Evolutionary conservation across 2,329 filamentous ascomycete species (phyloP).

Genomic region (Xylaria multiplex): DNA sequence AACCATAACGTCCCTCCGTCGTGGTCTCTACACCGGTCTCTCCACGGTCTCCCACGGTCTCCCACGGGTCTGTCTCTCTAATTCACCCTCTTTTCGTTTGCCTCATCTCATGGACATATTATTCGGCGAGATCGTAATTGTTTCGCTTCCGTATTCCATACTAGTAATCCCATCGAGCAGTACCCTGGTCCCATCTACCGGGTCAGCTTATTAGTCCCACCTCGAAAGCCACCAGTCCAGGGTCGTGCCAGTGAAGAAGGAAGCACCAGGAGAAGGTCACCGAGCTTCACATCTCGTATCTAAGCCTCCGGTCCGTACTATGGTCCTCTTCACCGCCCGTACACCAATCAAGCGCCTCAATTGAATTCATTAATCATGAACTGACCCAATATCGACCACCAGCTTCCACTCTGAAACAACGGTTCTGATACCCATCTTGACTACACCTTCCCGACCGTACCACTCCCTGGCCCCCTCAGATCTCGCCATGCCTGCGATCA

Average conservation of each 20-base stretch:
- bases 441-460: conserved; percentile 17
- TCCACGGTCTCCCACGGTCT: too few relatives aligned
- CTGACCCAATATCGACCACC: conserved; percentile 37
- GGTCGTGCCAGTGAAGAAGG: conserved; percentile 25
- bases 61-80: background rate
- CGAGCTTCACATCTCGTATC: conserved; percentile 27
- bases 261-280: background rate
- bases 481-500: conserved; percentile 41
- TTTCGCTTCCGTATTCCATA: background rate
- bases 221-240: conserved; percentile 22
- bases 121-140: background rate
- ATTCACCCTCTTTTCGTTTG: background rate
- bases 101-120: background rate
- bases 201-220: conserved; percentile 27
- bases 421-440: background rate
- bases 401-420: conserved; percentile 20
- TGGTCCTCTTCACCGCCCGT: conserved; percentile 29
- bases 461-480: background rate
- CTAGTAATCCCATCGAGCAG: too few relatives aligned
- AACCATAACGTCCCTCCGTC: too few relatives aligned
- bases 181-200: background rate
- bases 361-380: conserved; percentile 26
- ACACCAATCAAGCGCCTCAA: conserved; percentile 31
- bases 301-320: conserved; percentile 38
- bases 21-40: background rate